Evolutionary conservation across 2,329 filamentous ascomycete species (phyloP).

Genomic region (Arthrobotrys musiformis): DNA sequence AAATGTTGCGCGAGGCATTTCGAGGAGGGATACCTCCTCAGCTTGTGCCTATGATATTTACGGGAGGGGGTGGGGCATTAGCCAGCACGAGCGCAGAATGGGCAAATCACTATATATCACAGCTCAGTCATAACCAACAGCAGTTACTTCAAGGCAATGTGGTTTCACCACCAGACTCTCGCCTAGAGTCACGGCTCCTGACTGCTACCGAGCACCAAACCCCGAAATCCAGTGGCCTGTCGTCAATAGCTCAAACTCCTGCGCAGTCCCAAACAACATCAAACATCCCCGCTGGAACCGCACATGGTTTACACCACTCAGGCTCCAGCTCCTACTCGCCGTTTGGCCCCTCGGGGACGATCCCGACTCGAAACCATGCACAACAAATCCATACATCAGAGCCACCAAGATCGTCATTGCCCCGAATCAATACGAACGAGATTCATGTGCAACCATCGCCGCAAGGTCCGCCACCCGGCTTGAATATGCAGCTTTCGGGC

Average conservation of each 20-base stretch:
- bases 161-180: conserved; percentile 48
- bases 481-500: conserved; percentile 49
- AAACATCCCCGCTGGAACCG: conserved; percentile 38
- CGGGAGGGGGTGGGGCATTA: conserved; percentile 65
- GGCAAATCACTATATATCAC: conserved; percentile 66
- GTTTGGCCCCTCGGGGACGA: conserved; percentile 59
- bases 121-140: conserved; percentile 64
- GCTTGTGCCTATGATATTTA: conserved; percentile 68
- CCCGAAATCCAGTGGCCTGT: conserved; percentile 58
- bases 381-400: conserved; percentile 57
- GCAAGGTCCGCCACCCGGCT: conserved; percentile 55
- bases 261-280: conserved; percentile 60
- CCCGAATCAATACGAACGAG: conserved; percentile 68
- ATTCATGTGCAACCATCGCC: conserved; percentile 66
- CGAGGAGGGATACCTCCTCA: conserved; percentile 67
- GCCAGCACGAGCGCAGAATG: conserved; percentile 66
- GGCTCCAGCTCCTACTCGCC: conserved; percentile 61
- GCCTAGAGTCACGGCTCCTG: conserved; percentile 39
- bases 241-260: conserved; percentile 64
- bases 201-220: conserved; percentile 57
- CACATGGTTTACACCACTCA: conserved; percentile 55
- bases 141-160: conserved; percentile 61
- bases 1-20: conserved; percentile 68
- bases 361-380: conserved; percentile 61
- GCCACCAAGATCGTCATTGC: conserved; percentile 65